These are phyloP conservation scores for Cenchrus fungigraminus DNA, from an alignment of 176 grass and related monocot genomes.

Conservation along the genomic window DNA sequence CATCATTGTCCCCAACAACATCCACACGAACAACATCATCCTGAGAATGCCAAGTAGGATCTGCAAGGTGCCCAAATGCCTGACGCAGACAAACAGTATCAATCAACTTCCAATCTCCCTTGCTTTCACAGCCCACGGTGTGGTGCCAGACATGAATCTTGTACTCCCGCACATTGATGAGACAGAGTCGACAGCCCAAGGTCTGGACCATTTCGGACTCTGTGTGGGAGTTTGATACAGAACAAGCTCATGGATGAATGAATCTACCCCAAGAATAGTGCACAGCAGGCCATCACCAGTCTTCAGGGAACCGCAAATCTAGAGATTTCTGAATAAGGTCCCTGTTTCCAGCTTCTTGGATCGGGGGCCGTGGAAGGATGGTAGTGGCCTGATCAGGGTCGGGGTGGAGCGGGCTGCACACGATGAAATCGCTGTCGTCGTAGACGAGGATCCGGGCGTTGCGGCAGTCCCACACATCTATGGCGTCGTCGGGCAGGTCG, in stretches of 20 bases:
- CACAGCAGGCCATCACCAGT: not conserved
- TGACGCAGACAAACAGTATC: constrained; percentile 19
- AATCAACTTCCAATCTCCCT: not conserved
- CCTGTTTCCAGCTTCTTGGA: no score
- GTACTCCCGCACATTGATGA: not conserved
- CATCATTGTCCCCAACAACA: no score
- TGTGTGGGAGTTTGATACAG: constrained; percentile 9
- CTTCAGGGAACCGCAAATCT: not conserved
- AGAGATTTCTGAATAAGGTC: no score
- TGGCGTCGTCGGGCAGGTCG: not conserved
- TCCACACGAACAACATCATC: not conserved
- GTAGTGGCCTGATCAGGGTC: no score
- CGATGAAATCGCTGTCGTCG: not conserved
- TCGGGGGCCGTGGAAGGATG: no score
- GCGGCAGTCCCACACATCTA: not conserved
- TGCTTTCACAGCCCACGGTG: not conserved
- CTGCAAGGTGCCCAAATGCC: constrained; percentile 24
- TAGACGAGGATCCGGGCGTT: constrained; percentile 20
- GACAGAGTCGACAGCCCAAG: constrained; percentile 13
- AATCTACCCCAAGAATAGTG: constrained; percentile 26
- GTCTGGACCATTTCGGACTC: not conserved
- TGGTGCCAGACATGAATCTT: constrained; percentile 15
- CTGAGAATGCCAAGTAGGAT: not conserved
- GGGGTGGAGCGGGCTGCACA: constrained; percentile 18
- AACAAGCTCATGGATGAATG: constrained; percentile 1